phyloP scores from a whole-genome alignment of 176 grass and related monocot genomes.

The Cocos nucifera region DNA sequence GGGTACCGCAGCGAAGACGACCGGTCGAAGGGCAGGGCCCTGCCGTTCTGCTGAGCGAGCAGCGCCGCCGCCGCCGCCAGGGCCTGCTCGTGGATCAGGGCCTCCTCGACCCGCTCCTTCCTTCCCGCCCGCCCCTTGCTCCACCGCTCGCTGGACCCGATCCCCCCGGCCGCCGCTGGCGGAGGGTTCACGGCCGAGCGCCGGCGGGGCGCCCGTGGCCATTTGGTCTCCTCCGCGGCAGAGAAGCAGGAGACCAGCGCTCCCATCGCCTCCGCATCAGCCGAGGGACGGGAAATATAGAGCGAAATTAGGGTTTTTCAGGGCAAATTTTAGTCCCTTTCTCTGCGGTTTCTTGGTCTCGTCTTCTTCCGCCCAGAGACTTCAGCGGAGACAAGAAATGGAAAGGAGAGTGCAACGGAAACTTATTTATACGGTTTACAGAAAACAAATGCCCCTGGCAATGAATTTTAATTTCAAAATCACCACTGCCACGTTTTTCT shows the following conservation, averaged over 20 bases:
- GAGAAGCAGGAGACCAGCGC: slow-evolving; percentile 61
- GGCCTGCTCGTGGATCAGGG: slow-evolving; percentile 65
- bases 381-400: no score
- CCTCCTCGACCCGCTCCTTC: slow-evolving; percentile 1
- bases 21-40: slow-evolving; percentile 45
- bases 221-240: slow-evolving; percentile 10
- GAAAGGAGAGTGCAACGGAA: no score
- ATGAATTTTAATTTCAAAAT: no score
- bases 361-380: no score
- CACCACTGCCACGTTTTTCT: no score
- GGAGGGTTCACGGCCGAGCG: not conserved
- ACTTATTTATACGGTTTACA: no score
- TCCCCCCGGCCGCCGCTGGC: slow-evolving; percentile 18
- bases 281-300: no score
- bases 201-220: slow-evolving; percentile 23
- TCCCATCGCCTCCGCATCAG: slow-evolving; percentile 40
- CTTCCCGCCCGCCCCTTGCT: not conserved
- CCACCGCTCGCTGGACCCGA: not conserved
- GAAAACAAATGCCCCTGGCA: no score
- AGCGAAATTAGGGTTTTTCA: no score
- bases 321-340: no score
- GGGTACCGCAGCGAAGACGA: slow-evolving; percentile 64
- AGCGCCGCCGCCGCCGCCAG: slow-evolving; percentile 65
- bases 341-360: no score
- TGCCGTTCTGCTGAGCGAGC: slow-evolving; percentile 43